phyloP scores from a whole-genome alignment of 2,329 filamentous ascomycete species.

The Aquanectria penicillioides region DNA sequence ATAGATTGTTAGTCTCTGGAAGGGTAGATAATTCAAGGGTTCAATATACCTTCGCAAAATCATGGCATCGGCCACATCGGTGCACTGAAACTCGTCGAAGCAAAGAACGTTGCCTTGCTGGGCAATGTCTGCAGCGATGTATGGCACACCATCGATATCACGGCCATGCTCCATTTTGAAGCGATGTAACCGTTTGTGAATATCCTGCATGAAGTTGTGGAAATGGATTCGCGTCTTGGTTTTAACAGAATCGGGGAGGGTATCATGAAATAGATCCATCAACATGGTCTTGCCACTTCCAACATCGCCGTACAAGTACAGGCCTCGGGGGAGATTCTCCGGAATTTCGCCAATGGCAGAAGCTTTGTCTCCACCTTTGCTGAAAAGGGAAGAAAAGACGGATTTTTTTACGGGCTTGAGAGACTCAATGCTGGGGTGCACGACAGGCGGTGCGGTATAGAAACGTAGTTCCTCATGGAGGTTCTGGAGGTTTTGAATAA shows the following conservation, averaged over 20 bases:
- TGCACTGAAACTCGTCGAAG: slow-evolving; percentile 99
- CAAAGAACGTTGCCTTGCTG: slow-evolving; percentile 86
- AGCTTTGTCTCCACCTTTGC: slow-evolving; percentile 53
- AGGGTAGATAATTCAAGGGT: background rate
- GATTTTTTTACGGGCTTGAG: slow-evolving; percentile 65
- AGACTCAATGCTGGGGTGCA: slow-evolving; percentile 81
- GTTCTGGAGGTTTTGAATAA: slow-evolving; percentile 89
- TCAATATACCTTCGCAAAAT: slow-evolving; percentile 76
- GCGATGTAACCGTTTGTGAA: slow-evolving; percentile 89
- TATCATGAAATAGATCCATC: slow-evolving; percentile 98
- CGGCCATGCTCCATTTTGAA: slow-evolving; percentile 91
- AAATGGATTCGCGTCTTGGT: slow-evolving; percentile 96
- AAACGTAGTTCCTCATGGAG: slow-evolving; percentile 82
- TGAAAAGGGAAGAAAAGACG: slow-evolving; percentile 71
- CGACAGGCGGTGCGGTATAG: slow-evolving; percentile 79
- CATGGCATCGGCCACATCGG: slow-evolving; percentile 98
- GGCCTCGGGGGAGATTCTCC: slow-evolving; percentile 80
- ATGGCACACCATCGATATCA: slow-evolving; percentile 89
- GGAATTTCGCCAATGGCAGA: slow-evolving; percentile 66
- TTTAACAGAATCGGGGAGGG: slow-evolving; percentile 80
- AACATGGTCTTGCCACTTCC: slow-evolving; percentile 99
- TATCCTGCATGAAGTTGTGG: slow-evolving; percentile 99
- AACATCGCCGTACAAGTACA: slow-evolving; percentile 97
- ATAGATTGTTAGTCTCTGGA: slow-evolving; percentile 25
- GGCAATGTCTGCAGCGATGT: slow-evolving; percentile 94